Evolutionary conservation across 345 rosid species (phyloP).

Genomic region (Nasturtium officinale): DNA sequence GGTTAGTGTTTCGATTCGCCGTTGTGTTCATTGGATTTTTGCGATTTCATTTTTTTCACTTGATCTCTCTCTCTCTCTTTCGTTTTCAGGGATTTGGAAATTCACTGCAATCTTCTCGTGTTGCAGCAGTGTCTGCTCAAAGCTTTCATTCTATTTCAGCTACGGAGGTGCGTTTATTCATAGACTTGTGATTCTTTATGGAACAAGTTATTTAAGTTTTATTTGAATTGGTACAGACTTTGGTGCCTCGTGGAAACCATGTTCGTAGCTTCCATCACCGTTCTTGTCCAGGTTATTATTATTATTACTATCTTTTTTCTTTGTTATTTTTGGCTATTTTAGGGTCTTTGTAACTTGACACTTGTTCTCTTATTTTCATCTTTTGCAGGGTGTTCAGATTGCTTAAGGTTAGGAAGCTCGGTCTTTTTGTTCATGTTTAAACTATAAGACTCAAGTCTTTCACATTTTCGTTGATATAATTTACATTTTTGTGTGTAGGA

Average conservation of each 20-base stretch:
- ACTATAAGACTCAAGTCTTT: background rate
- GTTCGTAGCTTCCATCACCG: conserved; percentile 53
- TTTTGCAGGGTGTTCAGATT: conserved; percentile 52
- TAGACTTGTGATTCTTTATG: conserved; percentile 15
- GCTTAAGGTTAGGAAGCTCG: conserved; percentile 36
- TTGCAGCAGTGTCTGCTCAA: conserved; percentile 46
- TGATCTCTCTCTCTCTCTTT: background rate
- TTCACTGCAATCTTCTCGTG: conserved; percentile 47
- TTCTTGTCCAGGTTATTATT: conserved; percentile 54
- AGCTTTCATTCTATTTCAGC: conserved; percentile 50
- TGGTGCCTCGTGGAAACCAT: conserved; percentile 50
- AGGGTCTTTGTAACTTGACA: background rate
- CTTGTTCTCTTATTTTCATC: conserved; percentile 12
- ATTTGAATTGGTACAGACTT: conserved; percentile 46
- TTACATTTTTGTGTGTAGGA: conserved; percentile 31
- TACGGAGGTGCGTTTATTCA: conserved; percentile 46
- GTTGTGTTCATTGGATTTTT: background rate
- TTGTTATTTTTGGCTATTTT: background rate
- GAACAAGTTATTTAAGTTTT: conserved; percentile 1
- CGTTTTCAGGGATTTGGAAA: conserved; percentile 49
- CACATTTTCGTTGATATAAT: background rate
- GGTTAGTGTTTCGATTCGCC: conserved; percentile 40
- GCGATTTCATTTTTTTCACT: background rate
- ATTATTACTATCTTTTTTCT: background rate
- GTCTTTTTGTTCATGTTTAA: conserved; percentile 15